Evolutionary conservation across 1,139 yeast genomes (phyloP).

Genomic region (Saccharomycopsis phalli): DNA sequence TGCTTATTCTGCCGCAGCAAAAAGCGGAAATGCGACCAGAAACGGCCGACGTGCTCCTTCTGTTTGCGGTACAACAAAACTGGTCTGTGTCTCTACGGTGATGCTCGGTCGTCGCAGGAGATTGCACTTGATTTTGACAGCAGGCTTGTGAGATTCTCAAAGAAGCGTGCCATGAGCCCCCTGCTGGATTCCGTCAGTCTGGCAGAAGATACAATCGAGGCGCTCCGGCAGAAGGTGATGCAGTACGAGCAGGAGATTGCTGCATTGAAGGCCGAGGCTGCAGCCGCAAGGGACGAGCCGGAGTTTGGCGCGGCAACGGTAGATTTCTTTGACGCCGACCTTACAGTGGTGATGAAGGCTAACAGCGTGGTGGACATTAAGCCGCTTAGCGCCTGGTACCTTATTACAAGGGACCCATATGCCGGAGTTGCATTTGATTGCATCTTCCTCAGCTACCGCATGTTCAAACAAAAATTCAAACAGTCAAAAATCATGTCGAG

Average conservation of each 20-base stretch:
- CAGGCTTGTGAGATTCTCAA: no score
- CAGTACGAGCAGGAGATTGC: background rate
- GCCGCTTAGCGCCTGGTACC: conserved; percentile 1
- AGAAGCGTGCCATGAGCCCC: no score
- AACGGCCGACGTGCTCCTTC: conserved; percentile 25
- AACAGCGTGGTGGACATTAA: conserved; percentile 1
- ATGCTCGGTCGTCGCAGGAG: background rate
- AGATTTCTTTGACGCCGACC: conserved; percentile 1
- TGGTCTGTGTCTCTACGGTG: conserved; percentile 10
- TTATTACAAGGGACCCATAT: background rate
- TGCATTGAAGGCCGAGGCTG: no score
- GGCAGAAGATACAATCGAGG: no score
- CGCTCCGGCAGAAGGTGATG: no score
- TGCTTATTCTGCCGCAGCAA: conserved; percentile 26
- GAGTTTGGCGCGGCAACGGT: background rate
- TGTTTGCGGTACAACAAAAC: conserved; percentile 22
- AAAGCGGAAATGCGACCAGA: conserved; percentile 27
- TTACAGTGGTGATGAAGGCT: background rate
- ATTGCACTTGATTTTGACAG: no score
- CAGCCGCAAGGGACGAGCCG: no score
- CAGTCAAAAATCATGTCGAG: conserved; percentile 2
- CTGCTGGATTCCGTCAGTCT: no score
- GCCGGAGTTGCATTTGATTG: background rate
- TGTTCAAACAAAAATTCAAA: conserved; percentile 4
- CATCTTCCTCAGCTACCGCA: conserved; percentile 2